Evolutionary conservation across 2,329 filamentous ascomycete genomes (phyloP).

Genomic region (Pseudocercospora vitis): DNA sequence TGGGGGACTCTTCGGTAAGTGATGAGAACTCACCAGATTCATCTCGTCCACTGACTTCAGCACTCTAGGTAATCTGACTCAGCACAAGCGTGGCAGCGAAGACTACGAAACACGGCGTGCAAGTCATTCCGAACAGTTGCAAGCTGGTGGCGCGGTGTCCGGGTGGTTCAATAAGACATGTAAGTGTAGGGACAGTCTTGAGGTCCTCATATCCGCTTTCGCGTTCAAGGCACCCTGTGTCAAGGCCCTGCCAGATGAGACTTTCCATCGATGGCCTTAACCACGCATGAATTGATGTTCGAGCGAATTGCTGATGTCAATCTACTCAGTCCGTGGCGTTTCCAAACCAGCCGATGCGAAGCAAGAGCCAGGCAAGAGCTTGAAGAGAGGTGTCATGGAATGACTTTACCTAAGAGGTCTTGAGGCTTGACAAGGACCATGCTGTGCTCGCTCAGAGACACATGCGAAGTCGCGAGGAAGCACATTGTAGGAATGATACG

Average conservation of each 20-base stretch:
- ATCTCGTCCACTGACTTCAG: background rate
- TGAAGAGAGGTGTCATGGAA: slow-evolving; percentile 30
- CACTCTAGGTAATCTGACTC: slow-evolving; percentile 25
- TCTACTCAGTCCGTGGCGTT: slow-evolving; percentile 25
- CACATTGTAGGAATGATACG: background rate
- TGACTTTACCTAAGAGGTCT: slow-evolving; percentile 17
- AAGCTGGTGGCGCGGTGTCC: slow-evolving; percentile 24
- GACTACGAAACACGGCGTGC: slow-evolving; percentile 35
- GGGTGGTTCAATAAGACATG: slow-evolving; percentile 35
- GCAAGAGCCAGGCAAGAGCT: slow-evolving; percentile 10
- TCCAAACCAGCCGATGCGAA: slow-evolving; percentile 15
- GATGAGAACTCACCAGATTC: background rate
- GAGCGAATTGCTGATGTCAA: background rate
- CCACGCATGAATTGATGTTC: too few relatives aligned
- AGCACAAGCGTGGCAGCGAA: slow-evolving; percentile 36
- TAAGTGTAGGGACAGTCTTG: background rate
- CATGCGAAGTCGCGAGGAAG: too few relatives aligned
- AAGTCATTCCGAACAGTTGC: slow-evolving; percentile 30
- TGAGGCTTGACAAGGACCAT: background rate
- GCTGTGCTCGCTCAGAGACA: background rate
- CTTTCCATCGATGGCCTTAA: too few relatives aligned
- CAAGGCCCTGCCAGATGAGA: too few relatives aligned
- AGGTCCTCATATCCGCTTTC: too few relatives aligned
- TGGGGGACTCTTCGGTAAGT: slow-evolving; percentile 31
- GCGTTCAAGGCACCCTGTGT: too few relatives aligned